Conservation (phyloP, 352 stramenopile genomes). For the Pythium monospermum region DNA sequence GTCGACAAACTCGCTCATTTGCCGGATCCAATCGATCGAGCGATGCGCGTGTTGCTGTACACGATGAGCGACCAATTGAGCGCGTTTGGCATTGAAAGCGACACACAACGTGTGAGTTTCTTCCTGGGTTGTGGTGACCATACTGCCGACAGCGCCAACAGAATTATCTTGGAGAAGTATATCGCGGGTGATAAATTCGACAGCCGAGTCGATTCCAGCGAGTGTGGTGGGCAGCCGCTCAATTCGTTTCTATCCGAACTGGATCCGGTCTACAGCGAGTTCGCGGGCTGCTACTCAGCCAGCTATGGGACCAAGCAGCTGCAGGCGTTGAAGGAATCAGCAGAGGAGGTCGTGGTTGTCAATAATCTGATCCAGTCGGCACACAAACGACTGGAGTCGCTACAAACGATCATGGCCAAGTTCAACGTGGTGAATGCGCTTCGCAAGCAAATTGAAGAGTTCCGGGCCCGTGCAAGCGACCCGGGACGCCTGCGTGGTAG, state of each 20-base stretch:
- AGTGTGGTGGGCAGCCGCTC: neutral
- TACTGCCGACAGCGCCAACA: constrained; percentile 29
- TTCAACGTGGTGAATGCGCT: constrained; percentile 67
- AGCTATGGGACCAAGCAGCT: constrained; percentile 38
- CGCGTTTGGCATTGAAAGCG: constrained; percentile 71
- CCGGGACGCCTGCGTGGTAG: constrained; percentile 74
- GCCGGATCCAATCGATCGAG: constrained; percentile 30
- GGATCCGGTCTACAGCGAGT: constrained; percentile 47
- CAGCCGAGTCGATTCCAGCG: no score
- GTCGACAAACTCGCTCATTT: constrained; percentile 37
- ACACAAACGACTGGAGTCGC: constrained; percentile 52
- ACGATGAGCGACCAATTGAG: constrained; percentile 59
- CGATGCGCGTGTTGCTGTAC: constrained; percentile 47
- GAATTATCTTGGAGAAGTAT: constrained; percentile 53
- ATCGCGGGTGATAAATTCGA: constrained; percentile 5
- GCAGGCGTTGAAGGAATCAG: constrained; percentile 33
- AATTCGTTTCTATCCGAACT: constrained; percentile 53
- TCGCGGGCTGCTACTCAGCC: constrained; percentile 36
- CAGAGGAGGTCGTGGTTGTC: constrained; percentile 41
- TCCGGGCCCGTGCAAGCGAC: constrained; percentile 60
- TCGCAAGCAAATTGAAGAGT: constrained; percentile 71
- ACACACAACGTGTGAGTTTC: constrained; percentile 58
- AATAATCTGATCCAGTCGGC: constrained; percentile 43
- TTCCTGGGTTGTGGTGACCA: constrained; percentile 53
- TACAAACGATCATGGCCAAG: constrained; percentile 77